These are phyloP conservation scores for Entophlyctis luteolus DNA, from an alignment of 192 early-diverging fungal species.

Conservation along the genomic window DNA sequence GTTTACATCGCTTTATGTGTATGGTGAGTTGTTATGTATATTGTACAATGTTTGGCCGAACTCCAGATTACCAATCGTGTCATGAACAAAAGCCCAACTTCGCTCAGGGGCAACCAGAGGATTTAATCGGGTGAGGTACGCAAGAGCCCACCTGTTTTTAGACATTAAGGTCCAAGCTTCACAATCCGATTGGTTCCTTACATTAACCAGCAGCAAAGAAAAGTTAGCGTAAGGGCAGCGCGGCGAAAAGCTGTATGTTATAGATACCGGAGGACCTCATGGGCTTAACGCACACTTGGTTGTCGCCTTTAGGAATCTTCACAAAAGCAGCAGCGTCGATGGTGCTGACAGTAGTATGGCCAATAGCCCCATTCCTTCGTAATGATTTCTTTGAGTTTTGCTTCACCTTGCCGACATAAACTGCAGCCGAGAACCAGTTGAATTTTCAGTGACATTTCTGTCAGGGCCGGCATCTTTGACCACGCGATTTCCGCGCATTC, in stretches of 20 bases:
- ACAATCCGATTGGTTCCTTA: too few relatives aligned
- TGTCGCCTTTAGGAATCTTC: neutral
- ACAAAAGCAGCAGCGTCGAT: neutral
- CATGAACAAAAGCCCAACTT: slow-evolving; percentile 10
- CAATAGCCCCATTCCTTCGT: neutral
- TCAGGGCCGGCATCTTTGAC: slow-evolving; percentile 91
- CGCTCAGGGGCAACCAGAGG: slow-evolving; percentile 76
- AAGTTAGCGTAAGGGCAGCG: slow-evolving; percentile 5
- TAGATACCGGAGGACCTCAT: too few relatives aligned
- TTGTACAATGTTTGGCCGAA: too few relatives aligned
- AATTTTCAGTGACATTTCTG: slow-evolving; percentile 79
- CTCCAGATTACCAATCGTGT: too few relatives aligned
- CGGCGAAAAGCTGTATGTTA: slow-evolving; percentile 8
- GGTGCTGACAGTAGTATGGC: slow-evolving; percentile 6
- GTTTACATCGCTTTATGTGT: too few relatives aligned
- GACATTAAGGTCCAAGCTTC: too few relatives aligned
- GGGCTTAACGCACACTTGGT: slow-evolving; percentile 22
- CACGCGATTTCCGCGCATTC: too few relatives aligned
- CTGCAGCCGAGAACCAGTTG: slow-evolving; percentile 83
- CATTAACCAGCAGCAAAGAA: slow-evolving; percentile 6
- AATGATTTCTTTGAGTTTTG: too few relatives aligned
- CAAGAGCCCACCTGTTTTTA: slow-evolving; percentile 92
- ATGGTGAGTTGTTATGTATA: too few relatives aligned
- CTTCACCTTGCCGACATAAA: slow-evolving; percentile 27
- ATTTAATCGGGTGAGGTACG: slow-evolving; percentile 82